Conservation (phyloP, 768 basidiomycete species). For the Tricholoma flavovirens region DNA sequence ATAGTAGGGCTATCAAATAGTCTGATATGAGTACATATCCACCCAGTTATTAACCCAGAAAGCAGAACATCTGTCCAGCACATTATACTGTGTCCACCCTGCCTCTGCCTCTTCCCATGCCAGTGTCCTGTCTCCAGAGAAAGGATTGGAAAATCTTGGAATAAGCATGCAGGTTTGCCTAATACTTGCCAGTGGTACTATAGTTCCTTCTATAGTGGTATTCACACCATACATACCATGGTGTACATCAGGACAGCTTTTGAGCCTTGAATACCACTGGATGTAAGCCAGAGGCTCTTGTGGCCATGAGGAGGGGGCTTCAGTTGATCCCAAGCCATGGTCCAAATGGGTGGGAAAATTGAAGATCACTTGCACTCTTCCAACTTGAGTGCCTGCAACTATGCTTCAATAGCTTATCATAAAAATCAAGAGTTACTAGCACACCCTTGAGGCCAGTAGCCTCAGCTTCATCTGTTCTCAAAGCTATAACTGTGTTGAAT, state of each 20-base stretch:
- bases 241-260: background rate
- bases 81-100: background rate
- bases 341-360: background rate
- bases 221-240: slow-evolving; percentile 1
- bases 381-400: background rate
- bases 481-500: background rate
- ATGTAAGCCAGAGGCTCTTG: background rate
- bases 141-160: background rate
- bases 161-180: slow-evolving; percentile 1
- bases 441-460: background rate
- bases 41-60: too few species aligned
- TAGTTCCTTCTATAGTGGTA: background rate
- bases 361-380: background rate
- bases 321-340: background rate
- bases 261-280: slow-evolving; percentile 1
- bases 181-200: background rate
- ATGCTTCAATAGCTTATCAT: background rate
- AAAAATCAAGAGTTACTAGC: background rate
- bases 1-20: too few species aligned
- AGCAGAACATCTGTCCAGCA: too few species aligned
- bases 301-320: background rate
- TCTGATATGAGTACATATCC: too few species aligned
- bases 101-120: background rate
- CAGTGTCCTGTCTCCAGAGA: background rate
- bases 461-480: background rate